Evolutionary conservation across 2,329 filamentous ascomycete genomes (phyloP).

Genomic region (Leptographium radiaticola): DNA sequence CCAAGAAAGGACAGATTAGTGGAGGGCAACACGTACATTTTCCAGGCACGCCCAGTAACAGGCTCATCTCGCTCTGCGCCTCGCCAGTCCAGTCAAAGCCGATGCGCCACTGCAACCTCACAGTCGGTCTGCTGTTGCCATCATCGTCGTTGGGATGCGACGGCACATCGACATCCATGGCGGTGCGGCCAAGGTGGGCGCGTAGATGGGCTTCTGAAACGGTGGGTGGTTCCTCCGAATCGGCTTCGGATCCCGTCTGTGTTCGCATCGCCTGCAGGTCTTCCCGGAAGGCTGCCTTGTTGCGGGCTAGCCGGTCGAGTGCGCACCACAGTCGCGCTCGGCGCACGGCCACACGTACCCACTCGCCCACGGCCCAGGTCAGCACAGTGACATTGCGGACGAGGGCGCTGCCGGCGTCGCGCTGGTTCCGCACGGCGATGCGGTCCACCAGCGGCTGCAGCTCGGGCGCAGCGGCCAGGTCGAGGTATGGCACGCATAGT

Average conservation of each 20-base stretch:
- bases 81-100: slow-evolving; percentile 63
- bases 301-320: slow-evolving; percentile 34
- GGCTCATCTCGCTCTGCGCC: slow-evolving; percentile 43
- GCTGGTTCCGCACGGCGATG: slow-evolving; percentile 19
- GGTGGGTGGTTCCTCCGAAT: slow-evolving; percentile 8
- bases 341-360: slow-evolving; percentile 46
- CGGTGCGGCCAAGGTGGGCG: slow-evolving; percentile 39
- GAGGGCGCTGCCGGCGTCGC: slow-evolving; percentile 28
- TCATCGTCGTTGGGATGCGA: slow-evolving; percentile 5
- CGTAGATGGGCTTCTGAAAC: slow-evolving; percentile 32
- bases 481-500: slow-evolving; percentile 40
- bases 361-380: slow-evolving; percentile 56
- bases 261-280: slow-evolving; percentile 16
- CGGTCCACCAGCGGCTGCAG: slow-evolving; percentile 39
- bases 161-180: slow-evolving; percentile 34
- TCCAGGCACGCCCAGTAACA: slow-evolving; percentile 42
- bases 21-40: slow-evolving; percentile 41
- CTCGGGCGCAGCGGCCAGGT: slow-evolving; percentile 43
- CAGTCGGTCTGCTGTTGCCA: slow-evolving; percentile 16
- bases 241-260: too few species aligned
- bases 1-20: too few species aligned
- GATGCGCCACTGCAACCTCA: slow-evolving; percentile 50
- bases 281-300: slow-evolving; percentile 18
- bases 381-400: slow-evolving; percentile 45
- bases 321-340: slow-evolving; percentile 51